phyloP scores from a whole-genome alignment of 1,284 basidiomycete species.

The Apiotrichum montevideense region DNA sequence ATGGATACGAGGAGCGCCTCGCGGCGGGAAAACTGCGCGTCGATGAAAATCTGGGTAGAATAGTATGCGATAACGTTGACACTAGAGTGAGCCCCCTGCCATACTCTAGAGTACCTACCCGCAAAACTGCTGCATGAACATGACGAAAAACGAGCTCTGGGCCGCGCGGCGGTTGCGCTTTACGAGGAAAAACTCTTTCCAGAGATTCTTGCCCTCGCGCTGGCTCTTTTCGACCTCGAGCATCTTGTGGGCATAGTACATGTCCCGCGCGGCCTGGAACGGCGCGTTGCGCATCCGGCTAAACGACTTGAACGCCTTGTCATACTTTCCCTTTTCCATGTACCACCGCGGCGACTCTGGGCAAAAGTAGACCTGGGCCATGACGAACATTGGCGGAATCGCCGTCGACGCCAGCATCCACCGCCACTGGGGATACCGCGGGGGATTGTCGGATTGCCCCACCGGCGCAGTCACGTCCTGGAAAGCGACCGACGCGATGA shows the following conservation, averaged over 20 bases:
- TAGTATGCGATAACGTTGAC: conserved; percentile 24
- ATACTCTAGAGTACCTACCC: conserved; percentile 1
- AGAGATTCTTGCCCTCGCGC: conserved; percentile 7
- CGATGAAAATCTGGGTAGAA: conserved; percentile 59
- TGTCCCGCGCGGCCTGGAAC: conserved; percentile 66
- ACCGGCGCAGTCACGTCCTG: no score
- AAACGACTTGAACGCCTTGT: conserved; percentile 61
- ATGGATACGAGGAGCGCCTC: conserved; percentile 56
- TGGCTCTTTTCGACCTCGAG: conserved; percentile 11
- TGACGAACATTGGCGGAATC: no score
- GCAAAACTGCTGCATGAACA: conserved; percentile 54
- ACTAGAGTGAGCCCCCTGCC: no score
- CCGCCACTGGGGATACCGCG: no score
- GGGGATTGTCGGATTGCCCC: no score
- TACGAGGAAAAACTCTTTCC: conserved; percentile 16
- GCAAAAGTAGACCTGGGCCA: conserved; percentile 42
- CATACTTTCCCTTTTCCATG: conserved; percentile 61
- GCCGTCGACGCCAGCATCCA: no score
- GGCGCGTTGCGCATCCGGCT: conserved; percentile 58
- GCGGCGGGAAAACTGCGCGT: conserved; percentile 48
- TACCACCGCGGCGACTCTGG: conserved; percentile 64
- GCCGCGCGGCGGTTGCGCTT: conserved; percentile 64
- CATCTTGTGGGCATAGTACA: conserved; percentile 48
- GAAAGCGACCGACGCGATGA: no score
- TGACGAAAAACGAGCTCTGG: conserved; percentile 61